Evolutionary conservation across 2,329 filamentous ascomycete species (phyloP).

Genomic region (Myriosclerotinia curreyana): DNA sequence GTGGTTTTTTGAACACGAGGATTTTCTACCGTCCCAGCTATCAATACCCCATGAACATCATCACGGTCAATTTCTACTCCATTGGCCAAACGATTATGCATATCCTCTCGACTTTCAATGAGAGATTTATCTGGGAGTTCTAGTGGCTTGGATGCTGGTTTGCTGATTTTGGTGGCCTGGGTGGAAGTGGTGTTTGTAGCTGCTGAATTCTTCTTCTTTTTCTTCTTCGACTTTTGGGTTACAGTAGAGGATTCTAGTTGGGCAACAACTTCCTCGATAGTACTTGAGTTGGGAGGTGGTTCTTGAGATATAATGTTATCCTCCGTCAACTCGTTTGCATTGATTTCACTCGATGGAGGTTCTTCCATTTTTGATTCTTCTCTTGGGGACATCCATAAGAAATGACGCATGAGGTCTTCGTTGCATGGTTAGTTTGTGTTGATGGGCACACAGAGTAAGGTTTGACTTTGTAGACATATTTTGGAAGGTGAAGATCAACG

Average conservation of each 20-base stretch:
- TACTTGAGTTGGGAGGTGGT: background rate
- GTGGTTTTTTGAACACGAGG: slow-evolving; percentile 35
- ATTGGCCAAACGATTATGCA: slow-evolving; percentile 43
- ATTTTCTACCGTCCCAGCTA: slow-evolving; percentile 39
- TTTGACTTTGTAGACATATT: background rate
- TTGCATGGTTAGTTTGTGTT: background rate
- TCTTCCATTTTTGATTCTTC: background rate
- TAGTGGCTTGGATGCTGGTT: slow-evolving; percentile 14
- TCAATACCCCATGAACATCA: slow-evolving; percentile 38
- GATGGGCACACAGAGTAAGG: background rate
- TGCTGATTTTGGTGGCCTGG: background rate
- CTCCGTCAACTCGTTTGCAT: background rate
- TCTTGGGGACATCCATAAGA: slow-evolving; percentile 27
- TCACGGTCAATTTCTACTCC: slow-evolving; percentile 42
- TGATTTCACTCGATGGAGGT: background rate
- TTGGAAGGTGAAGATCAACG: slow-evolving; percentile 31
- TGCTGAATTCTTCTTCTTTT: slow-evolving; percentile 40
- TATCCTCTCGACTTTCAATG: slow-evolving; percentile 45
- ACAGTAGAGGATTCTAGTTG: slow-evolving; percentile 11
- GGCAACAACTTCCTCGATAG: background rate
- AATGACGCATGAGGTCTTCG: slow-evolving; percentile 27
- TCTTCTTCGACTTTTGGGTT: slow-evolving; percentile 32
- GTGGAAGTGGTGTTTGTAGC: slow-evolving; percentile 20
- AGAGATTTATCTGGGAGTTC: slow-evolving; percentile 41
- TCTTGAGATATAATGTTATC: background rate